Conservation (phyloP, 2,329 filamentous ascomycete species). For the Calonectria honghensis region DNA sequence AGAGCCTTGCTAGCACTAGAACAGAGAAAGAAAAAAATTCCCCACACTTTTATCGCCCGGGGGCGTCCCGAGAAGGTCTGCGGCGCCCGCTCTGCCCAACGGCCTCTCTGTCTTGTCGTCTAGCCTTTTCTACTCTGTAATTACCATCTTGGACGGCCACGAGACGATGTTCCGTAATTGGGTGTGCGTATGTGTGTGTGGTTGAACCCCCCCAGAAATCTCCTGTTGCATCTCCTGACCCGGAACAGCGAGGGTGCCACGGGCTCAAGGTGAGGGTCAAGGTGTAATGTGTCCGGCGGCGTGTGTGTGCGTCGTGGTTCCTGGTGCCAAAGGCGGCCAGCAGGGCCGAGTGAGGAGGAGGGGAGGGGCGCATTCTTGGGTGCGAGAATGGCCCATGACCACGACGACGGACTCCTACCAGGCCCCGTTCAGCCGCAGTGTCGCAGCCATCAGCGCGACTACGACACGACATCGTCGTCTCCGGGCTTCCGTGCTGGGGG, state of each 20-base stretch:
- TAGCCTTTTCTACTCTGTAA: constrained; percentile 8
- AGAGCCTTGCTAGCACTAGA: constrained; percentile 26
- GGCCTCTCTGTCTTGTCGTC: constrained; percentile 14
- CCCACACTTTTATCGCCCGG: constrained; percentile 32
- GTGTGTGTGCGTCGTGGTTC: not conserved
- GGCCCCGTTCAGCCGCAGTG: constrained; percentile 39
- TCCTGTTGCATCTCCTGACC: constrained; percentile 42
- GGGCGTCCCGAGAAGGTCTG: constrained; percentile 33
- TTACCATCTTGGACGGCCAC: constrained; percentile 29
- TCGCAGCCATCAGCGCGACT: constrained; percentile 27
- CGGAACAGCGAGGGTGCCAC: constrained; percentile 18
- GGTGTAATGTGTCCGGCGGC: constrained; percentile 24
- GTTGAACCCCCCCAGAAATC: constrained; percentile 25
- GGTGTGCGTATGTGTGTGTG: not conserved
- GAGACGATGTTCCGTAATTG: constrained; percentile 37
- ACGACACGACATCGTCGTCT: constrained; percentile 28
- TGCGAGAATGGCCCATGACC: constrained; percentile 35
- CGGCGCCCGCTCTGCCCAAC: constrained; percentile 25
- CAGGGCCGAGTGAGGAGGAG: not conserved
- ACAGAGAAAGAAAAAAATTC: constrained; percentile 28
- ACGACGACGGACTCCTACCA: constrained; percentile 14
- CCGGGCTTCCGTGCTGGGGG: constrained; percentile 28
- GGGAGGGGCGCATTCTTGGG: not conserved
- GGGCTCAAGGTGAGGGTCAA: constrained; percentile 27
- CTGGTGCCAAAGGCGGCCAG: not conserved